phyloP scores from a whole-genome alignment of 2,329 filamentous ascomycete species.

The Pyricularia sp. region DNA sequence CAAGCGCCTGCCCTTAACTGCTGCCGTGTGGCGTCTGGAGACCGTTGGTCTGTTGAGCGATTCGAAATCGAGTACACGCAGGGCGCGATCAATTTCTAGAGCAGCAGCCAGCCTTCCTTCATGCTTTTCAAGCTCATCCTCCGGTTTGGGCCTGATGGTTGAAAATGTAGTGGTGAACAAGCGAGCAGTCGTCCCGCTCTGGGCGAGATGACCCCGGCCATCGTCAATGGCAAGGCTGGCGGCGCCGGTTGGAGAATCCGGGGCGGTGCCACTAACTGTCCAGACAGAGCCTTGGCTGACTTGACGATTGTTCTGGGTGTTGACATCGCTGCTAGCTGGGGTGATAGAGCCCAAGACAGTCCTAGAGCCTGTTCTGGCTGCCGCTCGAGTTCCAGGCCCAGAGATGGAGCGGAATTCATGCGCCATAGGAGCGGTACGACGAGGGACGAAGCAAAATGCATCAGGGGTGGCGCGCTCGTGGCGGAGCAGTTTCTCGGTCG shows the following conservation, averaged over 20 bases:
- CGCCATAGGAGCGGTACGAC: slow-evolving; percentile 17
- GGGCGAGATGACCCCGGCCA: slow-evolving; percentile 54
- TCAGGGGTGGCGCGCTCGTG: slow-evolving; percentile 30
- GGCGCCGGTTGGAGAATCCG: slow-evolving; percentile 14
- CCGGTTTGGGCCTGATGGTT: slow-evolving; percentile 27
- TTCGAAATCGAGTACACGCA: slow-evolving; percentile 53
- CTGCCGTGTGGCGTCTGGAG: background rate
- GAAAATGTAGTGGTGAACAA: slow-evolving; percentile 46
- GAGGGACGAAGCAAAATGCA: slow-evolving; percentile 29
- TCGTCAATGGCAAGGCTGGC: slow-evolving; percentile 46
- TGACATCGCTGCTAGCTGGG: background rate
- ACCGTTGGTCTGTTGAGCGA: background rate
- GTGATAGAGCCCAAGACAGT: slow-evolving; percentile 16
- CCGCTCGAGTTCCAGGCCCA: slow-evolving; percentile 19
- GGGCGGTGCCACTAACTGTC: slow-evolving; percentile 64
- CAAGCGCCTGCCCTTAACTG: background rate
- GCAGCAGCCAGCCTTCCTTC: slow-evolving; percentile 69
- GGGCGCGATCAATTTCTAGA: slow-evolving; percentile 64
- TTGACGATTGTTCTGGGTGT: background rate
- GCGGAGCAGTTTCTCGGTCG: slow-evolving; percentile 33
- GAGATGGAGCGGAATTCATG: slow-evolving; percentile 14
- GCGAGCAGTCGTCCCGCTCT: slow-evolving; percentile 64
- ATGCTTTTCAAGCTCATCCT: slow-evolving; percentile 59
- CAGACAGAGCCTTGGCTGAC: slow-evolving; percentile 61
- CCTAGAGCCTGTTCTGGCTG: slow-evolving; percentile 14